A percentile compares a stretch with the other conserved stretches of the same genome.
These are phyloP conservation scores for Sphagnum magellanicum DNA, from an alignment of 228 moss, liverwort and hornwort species.

Conservation along the genomic window DNA sequence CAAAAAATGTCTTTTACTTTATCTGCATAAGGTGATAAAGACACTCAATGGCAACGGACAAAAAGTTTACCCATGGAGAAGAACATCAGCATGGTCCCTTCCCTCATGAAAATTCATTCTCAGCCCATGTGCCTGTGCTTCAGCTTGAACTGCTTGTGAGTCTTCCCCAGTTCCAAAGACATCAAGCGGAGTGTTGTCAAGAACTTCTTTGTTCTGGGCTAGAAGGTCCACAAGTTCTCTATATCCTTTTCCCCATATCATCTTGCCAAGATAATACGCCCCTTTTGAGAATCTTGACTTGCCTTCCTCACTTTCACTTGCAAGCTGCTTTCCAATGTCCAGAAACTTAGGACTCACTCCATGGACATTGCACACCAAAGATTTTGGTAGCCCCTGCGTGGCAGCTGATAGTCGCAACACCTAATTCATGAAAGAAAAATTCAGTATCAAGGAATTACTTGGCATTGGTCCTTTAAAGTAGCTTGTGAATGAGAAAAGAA, in stretches of 20 bases:
- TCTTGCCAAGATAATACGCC: conserved; percentile 93
- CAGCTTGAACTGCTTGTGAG: conserved; percentile 75
- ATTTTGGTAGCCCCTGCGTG: conserved; percentile 81
- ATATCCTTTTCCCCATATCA: conserved; percentile 98
- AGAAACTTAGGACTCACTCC: conserved; percentile 93
- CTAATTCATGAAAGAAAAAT: conserved; percentile 19
- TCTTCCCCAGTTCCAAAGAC: conserved; percentile 98
- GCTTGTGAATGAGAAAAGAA: neutral
- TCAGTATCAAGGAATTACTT: neutral
- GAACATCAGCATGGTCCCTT: conserved; percentile 85
- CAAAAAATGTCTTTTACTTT: too few relatives aligned
- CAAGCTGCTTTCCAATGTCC: conserved; percentile 71
- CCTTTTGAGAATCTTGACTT: conserved; percentile 73
- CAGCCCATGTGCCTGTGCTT: conserved; percentile 66
- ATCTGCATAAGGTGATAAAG: too few relatives aligned
- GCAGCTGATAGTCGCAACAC: conserved; percentile 92
- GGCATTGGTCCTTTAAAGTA: too few relatives aligned
- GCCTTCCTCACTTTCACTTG: conserved; percentile 46
- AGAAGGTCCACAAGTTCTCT: conserved; percentile 92
- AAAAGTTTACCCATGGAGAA: conserved; percentile 67
- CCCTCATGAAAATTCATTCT: conserved; percentile 75
- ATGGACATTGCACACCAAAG: conserved; percentile 86
- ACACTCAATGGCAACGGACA: neutral
- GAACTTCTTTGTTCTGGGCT: conserved; percentile 61
- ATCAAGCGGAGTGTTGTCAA: conserved; percentile 67